phyloP scores from a whole-genome alignment of 345 rosid genomes.

The Barbarea vulgaris region DNA sequence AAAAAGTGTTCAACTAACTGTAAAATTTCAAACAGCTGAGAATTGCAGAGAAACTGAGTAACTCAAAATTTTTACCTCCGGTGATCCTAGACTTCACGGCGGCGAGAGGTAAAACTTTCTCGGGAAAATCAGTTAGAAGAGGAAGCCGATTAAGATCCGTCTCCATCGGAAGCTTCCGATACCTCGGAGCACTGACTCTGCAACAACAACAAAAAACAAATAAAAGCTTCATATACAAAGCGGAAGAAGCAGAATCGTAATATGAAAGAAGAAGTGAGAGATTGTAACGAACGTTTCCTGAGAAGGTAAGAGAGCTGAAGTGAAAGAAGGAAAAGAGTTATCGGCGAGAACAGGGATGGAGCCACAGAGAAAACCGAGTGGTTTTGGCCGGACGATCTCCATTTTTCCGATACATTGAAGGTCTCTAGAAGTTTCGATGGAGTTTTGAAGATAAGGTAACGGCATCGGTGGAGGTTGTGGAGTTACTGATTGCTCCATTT shows the following conservation, averaged over 20 bases:
- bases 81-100: conserved; percentile 58
- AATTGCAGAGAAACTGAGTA: conserved; percentile 1
- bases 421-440: conserved; percentile 54
- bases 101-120: conserved; percentile 66
- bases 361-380: conserved; percentile 88
- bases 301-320: conserved; percentile 75
- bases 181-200: conserved; percentile 82
- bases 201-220: conserved; percentile 6
- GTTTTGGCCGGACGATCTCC: conserved; percentile 71
- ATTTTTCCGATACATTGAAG: conserved; percentile 79
- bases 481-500: background rate
- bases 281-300: conserved; percentile 51
- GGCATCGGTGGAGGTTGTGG: background rate
- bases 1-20: background rate
- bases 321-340: conserved; percentile 63
- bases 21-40: background rate
- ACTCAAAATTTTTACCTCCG: conserved; percentile 55
- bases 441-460: conserved; percentile 37
- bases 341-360: conserved; percentile 90
- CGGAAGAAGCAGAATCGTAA: background rate
- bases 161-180: conserved; percentile 75
- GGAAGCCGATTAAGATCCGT: conserved; percentile 91
- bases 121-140: conserved; percentile 57
- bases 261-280: background rate
- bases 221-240: background rate